These are phyloP conservation scores for Westerdykella sp. DNA, from an alignment of 2,329 filamentous ascomycete genomes.

Conservation along the genomic window DNA sequence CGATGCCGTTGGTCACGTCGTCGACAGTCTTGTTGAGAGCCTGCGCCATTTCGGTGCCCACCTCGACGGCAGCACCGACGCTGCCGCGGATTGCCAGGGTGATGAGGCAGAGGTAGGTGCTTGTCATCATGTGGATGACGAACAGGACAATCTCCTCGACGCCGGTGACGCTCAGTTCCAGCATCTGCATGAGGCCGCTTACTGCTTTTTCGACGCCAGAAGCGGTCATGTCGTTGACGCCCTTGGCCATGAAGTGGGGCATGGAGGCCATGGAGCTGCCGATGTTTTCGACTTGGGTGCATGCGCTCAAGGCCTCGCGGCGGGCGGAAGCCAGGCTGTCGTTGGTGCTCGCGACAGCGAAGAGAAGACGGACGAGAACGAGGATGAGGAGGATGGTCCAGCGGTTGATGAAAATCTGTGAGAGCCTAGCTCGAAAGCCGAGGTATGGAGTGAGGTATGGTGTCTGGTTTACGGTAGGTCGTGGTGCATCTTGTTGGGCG, in stretches of 20 bases:
- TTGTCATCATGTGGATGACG: constrained; percentile 83
- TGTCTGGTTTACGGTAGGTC: constrained; percentile 56
- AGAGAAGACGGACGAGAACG: constrained; percentile 72
- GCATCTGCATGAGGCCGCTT: constrained; percentile 69
- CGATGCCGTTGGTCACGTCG: constrained; percentile 48
- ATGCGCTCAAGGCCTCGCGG: constrained; percentile 76
- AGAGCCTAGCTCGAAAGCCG: constrained; percentile 79
- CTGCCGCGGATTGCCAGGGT: constrained; percentile 75
- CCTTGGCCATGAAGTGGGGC: constrained; percentile 87
- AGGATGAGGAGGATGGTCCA: constrained; percentile 90
- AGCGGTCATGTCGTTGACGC: constrained; percentile 81
- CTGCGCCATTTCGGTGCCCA: constrained; percentile 55
- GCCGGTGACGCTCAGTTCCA: constrained; percentile 72
- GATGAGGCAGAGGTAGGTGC: constrained; percentile 85
- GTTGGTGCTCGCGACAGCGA: constrained; percentile 68
- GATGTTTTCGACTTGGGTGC: constrained; percentile 84
- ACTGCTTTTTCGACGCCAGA: constrained; percentile 74
- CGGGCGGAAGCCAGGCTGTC: constrained; percentile 70
- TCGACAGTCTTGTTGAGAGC: constrained; percentile 59
- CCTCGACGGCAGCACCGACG: constrained; percentile 61
- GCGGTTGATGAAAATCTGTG: constrained; percentile 94
- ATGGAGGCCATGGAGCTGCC: constrained; percentile 96
- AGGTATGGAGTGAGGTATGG: constrained; percentile 82
- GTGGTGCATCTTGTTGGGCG: constrained; percentile 49
- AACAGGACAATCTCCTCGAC: constrained; percentile 87